Evolutionary conservation across 805 yeast genomes (phyloP).

Genomic region (Hyphopichia homilentoma): DNA sequence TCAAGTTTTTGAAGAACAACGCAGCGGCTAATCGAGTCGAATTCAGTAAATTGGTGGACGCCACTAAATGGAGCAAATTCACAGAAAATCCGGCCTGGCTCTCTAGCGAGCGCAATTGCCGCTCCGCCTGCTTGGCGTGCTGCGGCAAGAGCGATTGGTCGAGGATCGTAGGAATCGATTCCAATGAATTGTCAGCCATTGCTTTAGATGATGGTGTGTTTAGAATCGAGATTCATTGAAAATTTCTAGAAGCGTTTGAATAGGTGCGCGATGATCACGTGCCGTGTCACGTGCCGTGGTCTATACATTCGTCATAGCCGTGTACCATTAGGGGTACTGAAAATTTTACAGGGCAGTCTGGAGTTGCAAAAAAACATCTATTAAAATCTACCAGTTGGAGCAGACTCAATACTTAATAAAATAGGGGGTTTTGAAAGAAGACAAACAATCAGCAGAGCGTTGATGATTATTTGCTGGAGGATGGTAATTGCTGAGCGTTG

Average conservation of each 20-base stretch:
- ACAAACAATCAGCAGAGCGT: too few species aligned
- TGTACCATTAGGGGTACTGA: too few species aligned
- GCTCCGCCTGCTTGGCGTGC: conserved; percentile 66
- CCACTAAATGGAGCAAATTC: conserved; percentile 71
- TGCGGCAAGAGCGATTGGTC: conserved; percentile 64
- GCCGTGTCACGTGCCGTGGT: too few species aligned
- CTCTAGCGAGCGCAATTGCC: conserved; percentile 60
- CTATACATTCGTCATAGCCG: too few species aligned
- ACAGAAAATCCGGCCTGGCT: conserved; percentile 69
- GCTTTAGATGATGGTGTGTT: conserved; percentile 38
- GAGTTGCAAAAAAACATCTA: too few species aligned
- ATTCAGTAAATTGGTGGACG: conserved; percentile 49
- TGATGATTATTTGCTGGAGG: too few species aligned
- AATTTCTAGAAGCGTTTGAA: too few species aligned
- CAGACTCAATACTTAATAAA: too few species aligned
- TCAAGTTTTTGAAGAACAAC: conserved; percentile 81
- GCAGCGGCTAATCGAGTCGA: conserved; percentile 83
- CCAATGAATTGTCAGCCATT: conserved; percentile 38
- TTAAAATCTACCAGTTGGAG: too few species aligned
- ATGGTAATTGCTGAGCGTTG: conserved; percentile 27
- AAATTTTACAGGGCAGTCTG: too few species aligned
- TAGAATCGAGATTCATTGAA: not conserved
- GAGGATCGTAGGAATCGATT: conserved; percentile 50
- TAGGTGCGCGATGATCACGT: too few species aligned
- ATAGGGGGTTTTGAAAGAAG: too few species aligned